phyloP scores from a whole-genome alignment of 345 rosid genomes.

The Melastoma malabathricum region DNA sequence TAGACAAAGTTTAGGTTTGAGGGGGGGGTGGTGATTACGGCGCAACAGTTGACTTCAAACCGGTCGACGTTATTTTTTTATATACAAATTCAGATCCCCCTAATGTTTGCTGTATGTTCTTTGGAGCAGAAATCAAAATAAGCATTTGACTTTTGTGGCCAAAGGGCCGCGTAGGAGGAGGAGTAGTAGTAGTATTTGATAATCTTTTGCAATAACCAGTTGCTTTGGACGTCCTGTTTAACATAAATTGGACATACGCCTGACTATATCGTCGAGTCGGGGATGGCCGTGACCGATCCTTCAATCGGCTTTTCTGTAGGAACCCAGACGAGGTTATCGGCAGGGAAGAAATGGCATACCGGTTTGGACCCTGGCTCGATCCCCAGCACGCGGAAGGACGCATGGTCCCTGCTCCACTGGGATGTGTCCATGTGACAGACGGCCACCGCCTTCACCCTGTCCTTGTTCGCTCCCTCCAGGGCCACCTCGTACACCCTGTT shows the following conservation, averaged over 20 bases:
- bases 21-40: too few species aligned
- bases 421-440: conserved; percentile 14
- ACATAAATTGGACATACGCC: neutral
- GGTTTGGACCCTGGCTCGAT: conserved; percentile 6
- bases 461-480: conserved; percentile 3
- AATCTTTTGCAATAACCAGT: too few species aligned
- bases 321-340: conserved; percentile 6
- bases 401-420: conserved; percentile 6
- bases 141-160: too few species aligned
- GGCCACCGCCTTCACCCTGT: conserved; percentile 9
- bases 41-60: too few species aligned
- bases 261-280: neutral
- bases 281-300: neutral
- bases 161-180: too few species aligned
- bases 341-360: conserved; percentile 13
- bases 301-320: neutral
- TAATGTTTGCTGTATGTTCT: too few species aligned
- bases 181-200: too few species aligned
- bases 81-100: too few species aligned
- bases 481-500: conserved; percentile 8
- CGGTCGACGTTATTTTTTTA: too few species aligned
- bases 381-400: conserved; percentile 10
- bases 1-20: too few species aligned
- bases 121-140: too few species aligned
- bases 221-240: neutral